A percentile compares a stretch with the other conserved stretches of the same genome.
phyloP scores from a whole-genome alignment of 2,329 filamentous ascomycete species.

The Nothophoma quercina region DNA sequence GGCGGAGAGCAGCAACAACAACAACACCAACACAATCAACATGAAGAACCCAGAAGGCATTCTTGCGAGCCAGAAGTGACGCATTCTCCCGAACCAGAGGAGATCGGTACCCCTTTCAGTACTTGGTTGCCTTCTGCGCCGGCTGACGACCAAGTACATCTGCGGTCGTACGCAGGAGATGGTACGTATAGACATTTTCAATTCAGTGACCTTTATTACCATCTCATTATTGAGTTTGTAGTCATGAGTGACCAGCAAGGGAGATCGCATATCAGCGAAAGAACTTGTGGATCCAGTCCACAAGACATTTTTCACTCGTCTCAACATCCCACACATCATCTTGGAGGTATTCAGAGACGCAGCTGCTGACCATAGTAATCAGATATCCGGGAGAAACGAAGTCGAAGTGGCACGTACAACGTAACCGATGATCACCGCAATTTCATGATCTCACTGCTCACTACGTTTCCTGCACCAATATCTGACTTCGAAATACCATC shows the following conservation, averaged over 20 bases:
- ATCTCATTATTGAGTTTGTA: too few relatives aligned
- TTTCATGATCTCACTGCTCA: conserved; percentile 30
- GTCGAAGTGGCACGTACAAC: conserved; percentile 31
- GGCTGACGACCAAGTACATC: conserved; percentile 36
- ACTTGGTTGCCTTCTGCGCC: conserved; percentile 42
- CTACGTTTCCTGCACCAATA: conserved; percentile 29
- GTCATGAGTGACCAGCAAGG: too few relatives aligned
- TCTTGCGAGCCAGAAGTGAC: conserved; percentile 27
- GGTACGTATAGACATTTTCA: conserved; percentile 10
- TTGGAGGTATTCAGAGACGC: too few relatives aligned
- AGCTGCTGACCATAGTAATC: background rate
- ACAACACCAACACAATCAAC: conserved; percentile 23
- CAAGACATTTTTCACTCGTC: too few relatives aligned
- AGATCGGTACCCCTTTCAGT: conserved; percentile 42
- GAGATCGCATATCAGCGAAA: too few relatives aligned
- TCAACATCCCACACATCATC: too few relatives aligned
- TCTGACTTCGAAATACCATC: conserved; percentile 40
- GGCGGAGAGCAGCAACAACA: conserved; percentile 19
- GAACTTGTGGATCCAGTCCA: too few relatives aligned
- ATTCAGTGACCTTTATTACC: background rate
- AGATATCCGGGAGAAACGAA: conserved; percentile 29
- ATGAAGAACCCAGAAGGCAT: conserved; percentile 25
- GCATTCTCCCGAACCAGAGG: conserved; percentile 31
- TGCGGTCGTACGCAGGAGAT: conserved; percentile 28
- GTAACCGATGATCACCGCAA: conserved; percentile 38